Percentiles rank a stretch among this genome's conserved stretches.
phyloP scores from a whole-genome alignment of 306 rosid species.

The Carpinus viminea region DNA sequence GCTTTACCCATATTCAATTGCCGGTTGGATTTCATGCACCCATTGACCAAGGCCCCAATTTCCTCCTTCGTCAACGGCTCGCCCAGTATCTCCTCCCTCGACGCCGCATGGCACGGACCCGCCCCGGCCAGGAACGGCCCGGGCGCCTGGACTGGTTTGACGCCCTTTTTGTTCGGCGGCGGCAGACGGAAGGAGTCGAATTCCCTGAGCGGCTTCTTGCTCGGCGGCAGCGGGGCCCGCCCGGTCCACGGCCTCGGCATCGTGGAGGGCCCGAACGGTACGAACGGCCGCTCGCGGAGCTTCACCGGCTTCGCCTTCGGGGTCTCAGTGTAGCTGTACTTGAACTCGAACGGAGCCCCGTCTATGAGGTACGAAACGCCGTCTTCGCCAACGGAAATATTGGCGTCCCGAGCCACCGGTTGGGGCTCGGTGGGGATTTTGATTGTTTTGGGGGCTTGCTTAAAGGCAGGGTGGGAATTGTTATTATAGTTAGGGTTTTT shows the following conservation, averaged over 20 bases:
- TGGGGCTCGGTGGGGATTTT: conserved; percentile 27
- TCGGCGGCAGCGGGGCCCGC: conserved; percentile 74
- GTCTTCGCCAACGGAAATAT: conserved; percentile 58
- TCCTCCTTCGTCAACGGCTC: conserved; percentile 74
- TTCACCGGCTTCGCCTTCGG: conserved; percentile 71
- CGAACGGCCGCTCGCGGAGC: conserved; percentile 68
- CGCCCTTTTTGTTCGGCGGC: conserved; percentile 81
- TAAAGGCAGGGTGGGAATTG: conserved; percentile 57
- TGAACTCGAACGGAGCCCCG: conserved; percentile 91
- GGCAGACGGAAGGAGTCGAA: conserved; percentile 83
- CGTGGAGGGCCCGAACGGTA: conserved; percentile 74
- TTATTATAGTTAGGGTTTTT: conserved; percentile 43
- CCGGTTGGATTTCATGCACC: conserved; percentile 50
- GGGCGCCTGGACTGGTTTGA: conserved; percentile 82
- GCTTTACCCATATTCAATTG: conserved; percentile 71
- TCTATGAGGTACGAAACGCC: conserved; percentile 56
- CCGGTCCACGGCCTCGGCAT: conserved; percentile 87
- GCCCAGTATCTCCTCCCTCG: conserved; percentile 81
- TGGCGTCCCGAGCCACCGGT: conserved; percentile 37
- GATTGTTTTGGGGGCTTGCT: conserved; percentile 30
- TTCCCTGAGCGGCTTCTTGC: conserved; percentile 73
- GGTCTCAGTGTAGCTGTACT: conserved; percentile 93
- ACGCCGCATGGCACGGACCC: conserved; percentile 56
- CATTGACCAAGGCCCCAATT: conserved; percentile 42
- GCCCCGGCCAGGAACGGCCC: conserved; percentile 79